phyloP scores from a whole-genome alignment of 495 filamentous ascomycete species.

The Massariosphaeria phaeospora region DNA sequence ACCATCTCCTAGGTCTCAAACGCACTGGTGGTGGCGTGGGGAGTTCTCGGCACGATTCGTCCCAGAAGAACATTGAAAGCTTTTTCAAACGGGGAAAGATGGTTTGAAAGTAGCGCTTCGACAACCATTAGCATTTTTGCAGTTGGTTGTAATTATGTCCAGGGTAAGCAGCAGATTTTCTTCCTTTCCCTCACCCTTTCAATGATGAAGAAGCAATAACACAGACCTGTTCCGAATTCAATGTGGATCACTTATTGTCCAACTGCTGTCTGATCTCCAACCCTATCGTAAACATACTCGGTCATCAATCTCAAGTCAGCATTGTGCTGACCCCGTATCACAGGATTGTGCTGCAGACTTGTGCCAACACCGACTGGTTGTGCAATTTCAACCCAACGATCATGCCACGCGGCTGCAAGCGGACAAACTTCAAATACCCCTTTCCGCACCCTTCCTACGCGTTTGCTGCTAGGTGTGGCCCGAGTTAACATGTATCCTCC shows the following conservation, averaged over 20 bases:
- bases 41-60: constrained; percentile 64
- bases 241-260: constrained; percentile 60
- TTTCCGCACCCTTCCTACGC: too few relatives aligned
- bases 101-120: constrained; percentile 6
- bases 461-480: too few relatives aligned
- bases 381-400: too few relatives aligned
- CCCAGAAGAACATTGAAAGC: constrained; percentile 67
- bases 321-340: background rate
- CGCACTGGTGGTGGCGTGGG: constrained; percentile 74
- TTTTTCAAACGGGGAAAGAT: constrained; percentile 62
- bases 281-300: too few relatives aligned
- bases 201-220: constrained; percentile 62
- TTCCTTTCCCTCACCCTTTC: constrained; percentile 19
- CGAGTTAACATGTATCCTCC: too few relatives aligned
- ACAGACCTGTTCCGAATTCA: constrained; percentile 77
- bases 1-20: constrained; percentile 67
- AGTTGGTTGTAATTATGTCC: too few relatives aligned
- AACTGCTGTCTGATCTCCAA: constrained; percentile 70
- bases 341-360: background rate
- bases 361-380: too few relatives aligned
- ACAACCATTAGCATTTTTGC: too few relatives aligned
- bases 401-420: too few relatives aligned
- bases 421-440: too few relatives aligned
- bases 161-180: background rate
- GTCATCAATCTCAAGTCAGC: too few relatives aligned